These are phyloP conservation scores for Pleurotus djamor DNA, from an alignment of 768 basidiomycete species.

Conservation along the genomic window DNA sequence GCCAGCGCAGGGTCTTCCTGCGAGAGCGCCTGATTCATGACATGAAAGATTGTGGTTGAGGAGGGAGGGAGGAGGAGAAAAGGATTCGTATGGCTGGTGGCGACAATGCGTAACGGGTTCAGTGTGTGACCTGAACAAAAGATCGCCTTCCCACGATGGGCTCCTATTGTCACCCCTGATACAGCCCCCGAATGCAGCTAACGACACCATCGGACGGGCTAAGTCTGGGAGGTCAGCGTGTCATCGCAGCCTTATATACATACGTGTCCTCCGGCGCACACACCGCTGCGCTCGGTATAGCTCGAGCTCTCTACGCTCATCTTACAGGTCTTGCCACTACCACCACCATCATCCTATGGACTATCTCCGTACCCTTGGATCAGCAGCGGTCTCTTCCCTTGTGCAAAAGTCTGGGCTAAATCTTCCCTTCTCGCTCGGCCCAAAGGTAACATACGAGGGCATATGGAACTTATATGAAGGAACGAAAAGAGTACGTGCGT, in stretches of 20 bases:
- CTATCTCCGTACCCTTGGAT: conserved; percentile 77
- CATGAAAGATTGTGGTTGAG: conserved; percentile 2
- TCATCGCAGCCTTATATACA: not conserved
- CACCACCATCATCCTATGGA: conserved; percentile 52
- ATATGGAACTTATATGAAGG: conserved; percentile 89
- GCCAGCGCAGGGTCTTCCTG: conserved; percentile 8
- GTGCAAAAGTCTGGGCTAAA: conserved; percentile 92
- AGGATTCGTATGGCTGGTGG: not conserved
- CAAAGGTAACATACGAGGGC: conserved; percentile 67
- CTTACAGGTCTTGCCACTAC: not conserved
- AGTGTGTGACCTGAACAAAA: no score
- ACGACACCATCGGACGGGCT: no score
- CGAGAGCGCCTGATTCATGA: conserved; percentile 1
- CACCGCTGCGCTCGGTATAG: no score
- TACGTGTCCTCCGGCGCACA: not conserved
- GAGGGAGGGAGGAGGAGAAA: not conserved
- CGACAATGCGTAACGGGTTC: no score
- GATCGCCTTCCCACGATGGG: no score
- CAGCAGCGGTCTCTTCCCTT: conserved; percentile 85
- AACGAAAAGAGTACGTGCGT: conserved; percentile 68
- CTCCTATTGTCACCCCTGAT: no score
- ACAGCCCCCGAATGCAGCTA: no score
- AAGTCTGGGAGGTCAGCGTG: not conserved
- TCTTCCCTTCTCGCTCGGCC: conserved; percentile 83
- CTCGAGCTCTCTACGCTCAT: no score